These are phyloP conservation scores for Fusarium odoratissimum DNA, from an alignment of 2,329 filamentous ascomycete species.

Conservation along the genomic window DNA sequence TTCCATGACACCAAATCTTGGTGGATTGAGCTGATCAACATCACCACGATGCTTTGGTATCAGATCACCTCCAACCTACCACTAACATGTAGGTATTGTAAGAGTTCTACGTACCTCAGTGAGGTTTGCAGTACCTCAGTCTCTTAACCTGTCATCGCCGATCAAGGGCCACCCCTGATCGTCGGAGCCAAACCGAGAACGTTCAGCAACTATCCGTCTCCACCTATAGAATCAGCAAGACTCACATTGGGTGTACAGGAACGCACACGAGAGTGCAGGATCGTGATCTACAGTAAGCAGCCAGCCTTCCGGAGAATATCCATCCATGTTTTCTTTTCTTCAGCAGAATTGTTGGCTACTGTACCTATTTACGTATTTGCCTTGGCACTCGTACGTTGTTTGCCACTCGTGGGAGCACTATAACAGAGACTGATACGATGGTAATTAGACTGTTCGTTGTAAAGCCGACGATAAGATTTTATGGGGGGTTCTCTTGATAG, in stretches of 20 bases:
- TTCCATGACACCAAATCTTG: conserved; percentile 1
- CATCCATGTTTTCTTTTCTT: not conserved
- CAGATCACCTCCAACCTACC: conserved; percentile 1
- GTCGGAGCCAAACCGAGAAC: conserved; percentile 30
- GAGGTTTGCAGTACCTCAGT: conserved; percentile 26
- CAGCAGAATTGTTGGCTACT: not conserved
- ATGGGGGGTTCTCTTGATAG: not conserved
- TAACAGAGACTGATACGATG: not conserved
- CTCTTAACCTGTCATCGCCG: conserved; percentile 28
- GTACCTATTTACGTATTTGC: not conserved
- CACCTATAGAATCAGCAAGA: conserved; percentile 15
- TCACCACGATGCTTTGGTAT: conserved; percentile 4
- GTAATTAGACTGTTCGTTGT: not conserved
- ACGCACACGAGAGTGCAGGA: conserved; percentile 5
- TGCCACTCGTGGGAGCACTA: not conserved
- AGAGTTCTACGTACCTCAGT: conserved; percentile 11
- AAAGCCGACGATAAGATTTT: conserved; percentile 1
- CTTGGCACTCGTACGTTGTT: conserved; percentile 11
- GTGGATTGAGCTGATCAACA: not conserved
- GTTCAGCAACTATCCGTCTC: conserved; percentile 11
- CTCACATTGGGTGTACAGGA: not conserved
- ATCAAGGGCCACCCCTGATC: conserved; percentile 34
- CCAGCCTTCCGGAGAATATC: conserved; percentile 9
- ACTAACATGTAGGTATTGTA: not conserved
- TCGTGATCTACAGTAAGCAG: conserved; percentile 19